Base-by-base conservation (phyloP, 1,139 yeast genomes). In the Geotrichum candidum region DNA sequence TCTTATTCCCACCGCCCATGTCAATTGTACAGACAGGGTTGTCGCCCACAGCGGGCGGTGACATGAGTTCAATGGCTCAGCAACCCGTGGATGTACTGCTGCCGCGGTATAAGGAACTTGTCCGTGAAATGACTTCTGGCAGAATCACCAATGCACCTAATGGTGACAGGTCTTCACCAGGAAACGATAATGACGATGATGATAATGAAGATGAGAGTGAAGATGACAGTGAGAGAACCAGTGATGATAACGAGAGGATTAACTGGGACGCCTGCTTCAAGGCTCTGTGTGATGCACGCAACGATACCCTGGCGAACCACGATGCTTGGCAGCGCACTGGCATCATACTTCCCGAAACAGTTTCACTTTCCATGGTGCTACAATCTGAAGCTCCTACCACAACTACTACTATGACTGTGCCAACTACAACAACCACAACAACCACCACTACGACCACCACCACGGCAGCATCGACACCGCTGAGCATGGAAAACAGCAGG, bases 1-100 rank as follows among this genome's bases (percentile, higher is more conserved):
- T 48, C 51, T 53, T 62, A 2, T 51, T 62, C 9, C 64, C 64
- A 4, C 52, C 38, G 15, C 59, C 56, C 33, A 15, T 53, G 25
- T 25, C 53, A 18, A 13, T 23, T 6, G 15, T 29, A 5, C 46
- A 45, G 27, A 55, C 53, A 46, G 56, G 56, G 18, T 11, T 52
- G 45, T 55, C 53, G 7, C 27, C 35, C n/a, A n/a, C 15, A 15
- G 33, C 48, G 6, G n/a, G 33, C 31, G 11, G 48, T n/a, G 48
- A 41, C 10, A 41, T 23, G 38, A 51, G n/a, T 22, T 13, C 41
- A 41, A 41, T 41, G 48, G 48, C 62, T 18, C 48, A 22, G 18
- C 59, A 59, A 48, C 25, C 58, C 15, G n/a, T 45, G 25, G 22
- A 38, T 25, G 48, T 45, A 4, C 46, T 57, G 27, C 56, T 52